Evolutionary conservation across 202 grass and related monocot species (phyloP), one percentile per base, ranked within the genome.

Genomic region (Zoysia matrella): DNA sequence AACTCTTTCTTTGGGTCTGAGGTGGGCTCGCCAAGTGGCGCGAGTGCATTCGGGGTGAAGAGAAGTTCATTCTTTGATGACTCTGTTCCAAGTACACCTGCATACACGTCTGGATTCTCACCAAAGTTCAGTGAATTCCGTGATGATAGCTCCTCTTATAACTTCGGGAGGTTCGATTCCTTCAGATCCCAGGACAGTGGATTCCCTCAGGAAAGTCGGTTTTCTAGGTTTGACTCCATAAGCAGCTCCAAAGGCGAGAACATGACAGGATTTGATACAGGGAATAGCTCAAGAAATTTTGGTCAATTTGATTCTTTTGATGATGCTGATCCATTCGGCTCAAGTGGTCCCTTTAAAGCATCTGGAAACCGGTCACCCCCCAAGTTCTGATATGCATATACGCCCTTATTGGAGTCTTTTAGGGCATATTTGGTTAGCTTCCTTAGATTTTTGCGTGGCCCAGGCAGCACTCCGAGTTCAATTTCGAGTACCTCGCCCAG

Each of bases 261-360:
- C 11, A 47, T 80, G 45, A 76, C 92, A 16, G 86, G 84, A 50
- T 97, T 94, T 1, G 90, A 94, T 84, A 86, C 92, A 14, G 86
- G 77, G 43, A 87, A 85, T 67, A 96, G 78, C 83, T 83, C 82
- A 3, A 83, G 52, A 70, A 85, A 96, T 83, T 85, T 88, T 11
- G 90, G 91, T 47, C 91, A 82, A 13, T 99, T 99, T 15, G 96
- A 99, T 72, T 99, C 93, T 48, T 99, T 99, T 58, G 96, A 99
- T 82, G 96, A 99, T 41, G 76, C 91, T 0, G 96, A 99, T 54
- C 96, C 96, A 2, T 99, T 99, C 43, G 96, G 96, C 72, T 91
- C 96, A 7, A 93, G 87, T n/a, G 96, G 85, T 45, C 96, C 96
- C 45, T 99, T 99, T 18, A 99, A 93, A 72, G 90, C 96, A 73